Conservation (phyloP, 148 eudicot genomes). For the Spergularia marina region DNA sequence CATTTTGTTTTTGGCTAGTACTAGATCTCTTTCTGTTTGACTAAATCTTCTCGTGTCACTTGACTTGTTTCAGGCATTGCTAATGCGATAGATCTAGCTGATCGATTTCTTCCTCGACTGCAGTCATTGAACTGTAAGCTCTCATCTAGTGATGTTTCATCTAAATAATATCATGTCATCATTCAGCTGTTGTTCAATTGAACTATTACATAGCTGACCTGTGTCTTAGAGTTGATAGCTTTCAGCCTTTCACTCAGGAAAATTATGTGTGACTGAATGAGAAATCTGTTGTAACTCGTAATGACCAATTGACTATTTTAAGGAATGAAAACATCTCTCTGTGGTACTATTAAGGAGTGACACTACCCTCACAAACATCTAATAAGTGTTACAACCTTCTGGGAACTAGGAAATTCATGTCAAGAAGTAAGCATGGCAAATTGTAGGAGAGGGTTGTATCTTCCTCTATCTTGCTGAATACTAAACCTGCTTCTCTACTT, state of each 20-base stretch:
- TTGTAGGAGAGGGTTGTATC: background rate
- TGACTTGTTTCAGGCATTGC: conserved; percentile 63
- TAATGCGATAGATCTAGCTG: conserved; percentile 86
- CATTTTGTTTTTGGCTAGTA: background rate
- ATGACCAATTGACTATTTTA: too few relatives aligned
- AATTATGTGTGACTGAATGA: too few relatives aligned
- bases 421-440: background rate
- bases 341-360: background rate
- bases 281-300: too few relatives aligned
- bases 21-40: background rate
- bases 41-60: conserved; percentile 18
- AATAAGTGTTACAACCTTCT: background rate
- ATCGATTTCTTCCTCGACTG: conserved; percentile 83
- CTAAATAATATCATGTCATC: too few relatives aligned
- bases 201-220: too few relatives aligned
- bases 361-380: background rate
- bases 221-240: too few relatives aligned
- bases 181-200: too few relatives aligned
- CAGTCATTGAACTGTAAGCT: conserved; percentile 79
- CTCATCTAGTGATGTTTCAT: background rate
- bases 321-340: too few relatives aligned
- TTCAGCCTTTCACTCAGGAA: too few relatives aligned
- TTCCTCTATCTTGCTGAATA: conserved; percentile 1
- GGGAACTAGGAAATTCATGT: background rate
- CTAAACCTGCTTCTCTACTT: conserved; percentile 21